Percentiles rank a stretch among this genome's conserved stretches.
Conservation (phyloP, 208 protist genomes). For the Porcisia hertigi region DNA sequence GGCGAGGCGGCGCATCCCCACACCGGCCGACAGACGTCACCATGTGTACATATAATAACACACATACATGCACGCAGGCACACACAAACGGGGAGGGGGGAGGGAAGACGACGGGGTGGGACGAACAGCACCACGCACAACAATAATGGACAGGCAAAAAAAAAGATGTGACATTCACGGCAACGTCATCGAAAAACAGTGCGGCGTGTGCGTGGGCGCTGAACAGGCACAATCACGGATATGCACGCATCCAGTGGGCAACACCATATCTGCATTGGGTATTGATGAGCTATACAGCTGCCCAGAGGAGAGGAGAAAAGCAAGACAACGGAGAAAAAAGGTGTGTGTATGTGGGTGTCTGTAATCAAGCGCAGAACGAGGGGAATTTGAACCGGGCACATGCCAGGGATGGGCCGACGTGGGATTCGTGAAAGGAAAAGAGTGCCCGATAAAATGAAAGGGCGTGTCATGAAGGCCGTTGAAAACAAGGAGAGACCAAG, state of each 20-base stretch:
- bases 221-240: no score
- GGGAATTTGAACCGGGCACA: neutral
- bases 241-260: no score
- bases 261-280: no score
- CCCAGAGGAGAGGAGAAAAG: neutral
- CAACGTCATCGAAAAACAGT: no score
- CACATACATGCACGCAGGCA: neutral
- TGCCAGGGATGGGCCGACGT: no score
- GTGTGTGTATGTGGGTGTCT: slow-evolving; percentile 6
- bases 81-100: neutral
- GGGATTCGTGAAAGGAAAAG: neutral
- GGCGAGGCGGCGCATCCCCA: neutral
- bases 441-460: neutral
- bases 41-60: no score
- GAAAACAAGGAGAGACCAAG: neutral
- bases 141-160: no score
- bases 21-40: neutral
- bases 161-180: no score
- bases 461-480: neutral
- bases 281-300: no score
- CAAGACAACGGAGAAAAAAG: neutral
- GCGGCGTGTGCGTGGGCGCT: no score
- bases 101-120: neutral
- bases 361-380: neutral
- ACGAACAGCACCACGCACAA: neutral